phyloP scores from a whole-genome alignment of 176 grass and related monocot genomes.

The Elaeis guineensis region DNA sequence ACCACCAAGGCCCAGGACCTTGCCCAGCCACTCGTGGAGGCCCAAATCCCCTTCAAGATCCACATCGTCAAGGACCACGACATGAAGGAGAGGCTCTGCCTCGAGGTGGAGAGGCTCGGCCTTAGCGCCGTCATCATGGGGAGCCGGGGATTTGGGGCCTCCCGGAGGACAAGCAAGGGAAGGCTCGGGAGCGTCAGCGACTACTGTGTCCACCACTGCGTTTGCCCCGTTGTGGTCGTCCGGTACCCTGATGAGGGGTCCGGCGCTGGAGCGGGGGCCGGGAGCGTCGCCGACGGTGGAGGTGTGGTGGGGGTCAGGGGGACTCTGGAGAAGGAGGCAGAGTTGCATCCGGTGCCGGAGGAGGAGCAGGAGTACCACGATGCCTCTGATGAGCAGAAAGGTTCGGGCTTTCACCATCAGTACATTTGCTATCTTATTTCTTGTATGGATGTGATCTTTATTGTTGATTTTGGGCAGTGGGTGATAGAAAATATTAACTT shows the following conservation, averaged over 20 bases:
- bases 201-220: constrained; percentile 93
- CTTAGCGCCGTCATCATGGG: constrained; percentile 89
- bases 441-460: no score
- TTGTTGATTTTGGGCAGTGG: no score
- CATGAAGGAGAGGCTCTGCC: constrained; percentile 95
- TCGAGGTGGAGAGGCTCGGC: constrained; percentile 75
- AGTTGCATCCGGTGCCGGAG: constrained; percentile 45
- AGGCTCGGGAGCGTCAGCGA: constrained; percentile 85
- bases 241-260: constrained; percentile 53
- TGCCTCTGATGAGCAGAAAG: constrained; percentile 48
- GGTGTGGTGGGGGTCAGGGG: constrained; percentile 21
- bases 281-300: not conserved
- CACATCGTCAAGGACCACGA: constrained; percentile 94
- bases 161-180: constrained; percentile 48
- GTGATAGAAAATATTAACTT: no score
- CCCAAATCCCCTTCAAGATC: constrained; percentile 81
- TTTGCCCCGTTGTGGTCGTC: constrained; percentile 80
- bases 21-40: constrained; percentile 65
- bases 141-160: constrained; percentile 80
- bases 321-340: constrained; percentile 7
- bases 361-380: constrained; percentile 55
- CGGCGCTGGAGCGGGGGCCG: not conserved
- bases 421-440: not conserved
- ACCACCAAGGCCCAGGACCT: constrained; percentile 71
- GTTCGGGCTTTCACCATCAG: constrained; percentile 2